Percentiles rank a stretch among this genome's conserved stretches.
Conservation (phyloP, 73 alveolate species). For the Paramecium tetraurelia region DNA sequence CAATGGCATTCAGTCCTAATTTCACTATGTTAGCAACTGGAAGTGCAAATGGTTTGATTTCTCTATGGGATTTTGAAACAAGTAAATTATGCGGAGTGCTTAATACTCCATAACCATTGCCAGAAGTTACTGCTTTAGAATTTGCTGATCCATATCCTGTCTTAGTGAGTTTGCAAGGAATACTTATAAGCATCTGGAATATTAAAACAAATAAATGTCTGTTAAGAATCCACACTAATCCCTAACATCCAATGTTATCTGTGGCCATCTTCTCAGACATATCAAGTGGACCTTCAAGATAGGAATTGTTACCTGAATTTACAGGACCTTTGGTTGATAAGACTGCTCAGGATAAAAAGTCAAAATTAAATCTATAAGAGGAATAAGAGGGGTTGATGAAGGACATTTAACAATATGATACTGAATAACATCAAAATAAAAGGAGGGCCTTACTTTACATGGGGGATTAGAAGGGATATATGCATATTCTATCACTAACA, state of each 20-base stretch:
- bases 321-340: conserved; percentile 40
- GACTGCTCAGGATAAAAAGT: background rate
- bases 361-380: conserved; percentile 29
- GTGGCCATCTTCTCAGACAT: background rate
- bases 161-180: conserved; percentile 76
- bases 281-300: conserved; percentile 65
- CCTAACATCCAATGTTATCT: background rate
- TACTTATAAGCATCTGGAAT: conserved; percentile 72
- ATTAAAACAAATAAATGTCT: conserved; percentile 56
- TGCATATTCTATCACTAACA: conserved; percentile 75
- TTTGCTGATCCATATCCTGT: conserved; percentile 93
- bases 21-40: conserved; percentile 95
- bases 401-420: conserved; percentile 20
- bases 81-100: conserved; percentile 89
- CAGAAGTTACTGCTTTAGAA: conserved; percentile 70
- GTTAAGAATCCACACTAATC: background rate
- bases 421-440: background rate
- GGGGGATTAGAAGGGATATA: conserved; percentile 83
- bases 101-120: conserved; percentile 66
- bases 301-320: conserved; percentile 65
- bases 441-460: conserved; percentile 60
- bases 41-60: conserved; percentile 81
- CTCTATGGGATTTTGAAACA: conserved; percentile 96
- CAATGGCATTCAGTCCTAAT: conserved; percentile 76
- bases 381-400: conserved; percentile 28